These are phyloP conservation scores for Penicillium longicatenatum DNA, from an alignment of 495 filamentous ascomycete genomes.

Conservation along the genomic window DNA sequence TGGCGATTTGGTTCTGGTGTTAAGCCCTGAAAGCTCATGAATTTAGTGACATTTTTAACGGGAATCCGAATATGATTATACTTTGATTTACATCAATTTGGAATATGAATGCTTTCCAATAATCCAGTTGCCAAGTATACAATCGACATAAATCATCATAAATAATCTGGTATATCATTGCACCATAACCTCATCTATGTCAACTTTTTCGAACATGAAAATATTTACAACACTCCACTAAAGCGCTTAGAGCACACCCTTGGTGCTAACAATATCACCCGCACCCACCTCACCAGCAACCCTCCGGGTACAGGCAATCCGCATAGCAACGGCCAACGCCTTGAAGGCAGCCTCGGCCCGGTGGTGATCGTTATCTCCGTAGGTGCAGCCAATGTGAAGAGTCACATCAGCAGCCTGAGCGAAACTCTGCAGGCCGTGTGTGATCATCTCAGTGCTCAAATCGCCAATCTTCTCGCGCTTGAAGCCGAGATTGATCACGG, in stretches of 20 bases:
- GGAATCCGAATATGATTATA: background rate
- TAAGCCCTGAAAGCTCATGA: background rate
- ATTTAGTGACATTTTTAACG: background rate
- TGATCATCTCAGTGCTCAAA: conserved; percentile 93
- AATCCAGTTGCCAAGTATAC: no score
- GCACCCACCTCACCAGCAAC: conserved; percentile 73
- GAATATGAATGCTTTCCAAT: no score
- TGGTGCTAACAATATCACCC: conserved; percentile 92
- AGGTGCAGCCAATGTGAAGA: conserved; percentile 85
- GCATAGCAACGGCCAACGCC: conserved; percentile 83
- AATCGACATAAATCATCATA: no score
- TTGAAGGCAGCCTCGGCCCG: conserved; percentile 97
- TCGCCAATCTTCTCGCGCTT: conserved; percentile 90
- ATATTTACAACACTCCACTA: background rate
- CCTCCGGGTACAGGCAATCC: conserved; percentile 70
- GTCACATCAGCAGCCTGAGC: conserved; percentile 89
- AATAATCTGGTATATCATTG: conserved; percentile 8
- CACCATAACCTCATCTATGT: conserved; percentile 7
- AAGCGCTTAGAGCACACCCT: conserved; percentile 67
- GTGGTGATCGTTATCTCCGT: conserved; percentile 94
- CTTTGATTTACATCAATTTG: no score
- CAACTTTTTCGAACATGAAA: background rate
- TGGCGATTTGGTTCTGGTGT: background rate
- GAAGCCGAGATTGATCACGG: conserved; percentile 78
- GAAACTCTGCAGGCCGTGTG: conserved; percentile 92